These are phyloP conservation scores for Calonectria pauciramosa DNA, from an alignment of 2,329 filamentous ascomycete species.

Conservation along the genomic window DNA sequence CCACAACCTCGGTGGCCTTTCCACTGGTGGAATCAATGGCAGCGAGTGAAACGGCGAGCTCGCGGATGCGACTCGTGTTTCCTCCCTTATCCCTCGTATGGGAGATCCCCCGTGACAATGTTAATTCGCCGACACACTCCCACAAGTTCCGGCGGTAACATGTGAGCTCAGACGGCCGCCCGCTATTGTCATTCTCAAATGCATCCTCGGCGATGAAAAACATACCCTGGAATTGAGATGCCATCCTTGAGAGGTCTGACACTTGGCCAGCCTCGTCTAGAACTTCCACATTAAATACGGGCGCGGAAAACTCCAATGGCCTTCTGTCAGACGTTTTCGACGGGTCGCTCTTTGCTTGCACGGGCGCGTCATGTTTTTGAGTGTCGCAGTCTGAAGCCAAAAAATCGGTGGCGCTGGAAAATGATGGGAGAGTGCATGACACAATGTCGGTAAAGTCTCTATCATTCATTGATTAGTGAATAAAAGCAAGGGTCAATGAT, in stretches of 20 bases:
- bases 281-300: slow-evolving; percentile 70
- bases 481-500: neutral
- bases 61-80: slow-evolving; percentile 80
- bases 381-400: neutral
- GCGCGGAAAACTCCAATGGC: slow-evolving; percentile 79
- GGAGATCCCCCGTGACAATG: slow-evolving; percentile 77
- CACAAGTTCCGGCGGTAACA: slow-evolving; percentile 96
- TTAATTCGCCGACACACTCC: slow-evolving; percentile 91
- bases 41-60: slow-evolving; percentile 85
- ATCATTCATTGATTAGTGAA: neutral
- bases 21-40: slow-evolving; percentile 93
- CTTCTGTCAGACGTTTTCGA: slow-evolving; percentile 59
- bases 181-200: slow-evolving; percentile 71
- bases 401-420: neutral
- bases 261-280: slow-evolving; percentile 77
- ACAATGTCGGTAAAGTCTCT: neutral
- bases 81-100: slow-evolving; percentile 82
- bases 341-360: neutral
- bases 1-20: slow-evolving; percentile 93
- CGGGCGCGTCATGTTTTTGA: neutral
- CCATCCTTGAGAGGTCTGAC: slow-evolving; percentile 56
- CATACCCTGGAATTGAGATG: slow-evolving; percentile 86
- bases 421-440: neutral
- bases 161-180: slow-evolving; percentile 83
- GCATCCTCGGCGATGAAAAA: slow-evolving; percentile 89